phyloP scores from a whole-genome alignment of 2,329 filamentous ascomycete species.

The Mycosphaerella sp. region DNA sequence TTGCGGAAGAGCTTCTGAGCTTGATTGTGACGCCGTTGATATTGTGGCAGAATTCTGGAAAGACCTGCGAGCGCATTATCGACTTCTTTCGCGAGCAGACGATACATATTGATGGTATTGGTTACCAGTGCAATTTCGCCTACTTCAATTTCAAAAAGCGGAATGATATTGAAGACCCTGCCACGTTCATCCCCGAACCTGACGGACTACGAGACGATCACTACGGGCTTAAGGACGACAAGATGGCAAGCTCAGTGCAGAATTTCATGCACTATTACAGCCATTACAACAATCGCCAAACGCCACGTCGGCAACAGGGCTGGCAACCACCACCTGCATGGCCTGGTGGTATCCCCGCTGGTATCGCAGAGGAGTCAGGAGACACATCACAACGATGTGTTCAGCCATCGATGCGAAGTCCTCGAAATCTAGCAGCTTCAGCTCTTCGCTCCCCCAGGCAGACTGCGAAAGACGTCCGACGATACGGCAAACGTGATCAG shows the following conservation, averaged over 20 bases:
- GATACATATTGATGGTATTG: slow-evolving; percentile 90
- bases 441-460: slow-evolving; percentile 17
- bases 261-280: slow-evolving; percentile 88
- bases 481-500: not conserved
- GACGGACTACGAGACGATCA: slow-evolving; percentile 74
- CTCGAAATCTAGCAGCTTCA: slow-evolving; percentile 12
- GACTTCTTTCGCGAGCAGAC: slow-evolving; percentile 99
- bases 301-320: slow-evolving; percentile 24
- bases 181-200: slow-evolving; percentile 33
- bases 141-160: slow-evolving; percentile 95
- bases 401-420: slow-evolving; percentile 4
- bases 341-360: slow-evolving; percentile 26
- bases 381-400: not conserved
- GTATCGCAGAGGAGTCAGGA: slow-evolving; percentile 23
- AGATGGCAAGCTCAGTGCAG: slow-evolving; percentile 96
- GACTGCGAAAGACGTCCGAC: not conserved
- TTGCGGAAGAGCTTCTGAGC: slow-evolving; percentile 84
- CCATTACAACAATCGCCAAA: slow-evolving; percentile 28
- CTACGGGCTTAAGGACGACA: slow-evolving; percentile 89
- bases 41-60: slow-evolving; percentile 77
- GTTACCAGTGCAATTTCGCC: slow-evolving; percentile 94
- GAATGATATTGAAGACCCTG: slow-evolving; percentile 44
- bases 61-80: slow-evolving; percentile 84
- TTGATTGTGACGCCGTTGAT: slow-evolving; percentile 90
- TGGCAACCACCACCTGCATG: slow-evolving; percentile 32